Evolutionary conservation across 768 basidiomycete species (phyloP), one percentile per base, ranked within the genome.

Genomic region (Auricularia sp.): DNA sequence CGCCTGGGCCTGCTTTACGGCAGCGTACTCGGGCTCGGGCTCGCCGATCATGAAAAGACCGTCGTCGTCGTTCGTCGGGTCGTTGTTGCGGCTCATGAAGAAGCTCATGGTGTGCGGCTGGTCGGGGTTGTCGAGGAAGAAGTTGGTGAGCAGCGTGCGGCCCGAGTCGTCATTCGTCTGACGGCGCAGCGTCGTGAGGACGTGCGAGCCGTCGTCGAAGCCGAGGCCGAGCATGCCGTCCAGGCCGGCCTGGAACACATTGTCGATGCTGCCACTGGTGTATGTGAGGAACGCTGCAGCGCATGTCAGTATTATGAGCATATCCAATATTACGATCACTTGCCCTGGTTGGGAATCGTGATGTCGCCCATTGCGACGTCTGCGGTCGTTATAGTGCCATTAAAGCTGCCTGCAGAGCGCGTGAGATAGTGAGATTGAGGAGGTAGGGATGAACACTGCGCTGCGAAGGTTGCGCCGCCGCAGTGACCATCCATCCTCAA

Each of bases 1-100:
- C 66, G 70, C 66, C 39, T 71, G 67, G 34, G 70, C 65, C 42
- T 62, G 29, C 23, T 62, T 60, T 34, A 64, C 56, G 1, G 35
- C 56, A 2, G 35, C 39, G 29, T 54, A 62, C 61, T 36, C 43
- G 7, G 56, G 47, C 61, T 67, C 66, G 66, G 70, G 70, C 62
- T 69, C 70, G 56, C 69, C 67, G 64, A 74, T 72, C 33, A 70
- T 68, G 68, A 74, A 74, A 1, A 64, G 62, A 36, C 73, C 72
- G 33, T 69, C 70, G 18, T 68, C 64, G 29, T 66, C 60, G 61
- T 70, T 71, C 36, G 68, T 65, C 21, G 66, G 61, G 61, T 67
- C 70, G 64, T 65, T 62, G 23, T 68, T 34, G 62, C 72, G 71
- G 3, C 68, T 69, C 53, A 74, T 68, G 34, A 64, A 65, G 34